Evolutionary conservation across 495 filamentous ascomycete genomes (phyloP).

Genomic region (Aspergillus olivimuriae): DNA sequence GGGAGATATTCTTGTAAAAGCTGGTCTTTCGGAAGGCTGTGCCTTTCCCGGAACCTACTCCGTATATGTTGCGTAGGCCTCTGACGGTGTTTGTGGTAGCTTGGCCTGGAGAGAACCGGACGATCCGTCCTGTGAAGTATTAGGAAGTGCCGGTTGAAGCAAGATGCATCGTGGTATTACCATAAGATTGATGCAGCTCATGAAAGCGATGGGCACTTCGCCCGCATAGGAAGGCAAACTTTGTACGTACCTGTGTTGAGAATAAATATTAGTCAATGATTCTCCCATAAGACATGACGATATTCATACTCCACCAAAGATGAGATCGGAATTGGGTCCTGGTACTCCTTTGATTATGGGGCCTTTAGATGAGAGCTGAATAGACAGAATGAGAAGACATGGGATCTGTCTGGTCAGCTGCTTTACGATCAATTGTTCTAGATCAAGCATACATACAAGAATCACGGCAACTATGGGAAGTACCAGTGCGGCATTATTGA

Average conservation of each 20-base stretch:
- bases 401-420: too few species aligned
- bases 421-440: too few species aligned
- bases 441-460: too few species aligned
- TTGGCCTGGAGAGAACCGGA: slow-evolving; percentile 18
- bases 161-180: background rate
- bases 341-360: slow-evolving; percentile 15
- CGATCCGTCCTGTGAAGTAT: slow-evolving; percentile 12
- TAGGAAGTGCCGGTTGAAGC: background rate
- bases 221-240: slow-evolving; percentile 15
- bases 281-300: background rate
- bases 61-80: slow-evolving; percentile 22
- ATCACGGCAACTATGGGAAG: too few species aligned
- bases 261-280: background rate
- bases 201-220: slow-evolving; percentile 18
- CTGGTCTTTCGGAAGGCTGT: slow-evolving; percentile 17
- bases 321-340: slow-evolving; percentile 9
- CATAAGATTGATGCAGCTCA: slow-evolving; percentile 16
- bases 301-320: slow-evolving; percentile 14
- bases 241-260: slow-evolving; percentile 13
- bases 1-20: slow-evolving; percentile 22
- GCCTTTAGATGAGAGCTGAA: slow-evolving; percentile 11
- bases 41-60: slow-evolving; percentile 13
- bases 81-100: slow-evolving; percentile 22
- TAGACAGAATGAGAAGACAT: slow-evolving; percentile 8
- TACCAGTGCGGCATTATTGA: too few species aligned